Evolutionary conservation across 495 filamentous ascomycete genomes (phyloP).

Genomic region (Astrothelium subdiscretum): DNA sequence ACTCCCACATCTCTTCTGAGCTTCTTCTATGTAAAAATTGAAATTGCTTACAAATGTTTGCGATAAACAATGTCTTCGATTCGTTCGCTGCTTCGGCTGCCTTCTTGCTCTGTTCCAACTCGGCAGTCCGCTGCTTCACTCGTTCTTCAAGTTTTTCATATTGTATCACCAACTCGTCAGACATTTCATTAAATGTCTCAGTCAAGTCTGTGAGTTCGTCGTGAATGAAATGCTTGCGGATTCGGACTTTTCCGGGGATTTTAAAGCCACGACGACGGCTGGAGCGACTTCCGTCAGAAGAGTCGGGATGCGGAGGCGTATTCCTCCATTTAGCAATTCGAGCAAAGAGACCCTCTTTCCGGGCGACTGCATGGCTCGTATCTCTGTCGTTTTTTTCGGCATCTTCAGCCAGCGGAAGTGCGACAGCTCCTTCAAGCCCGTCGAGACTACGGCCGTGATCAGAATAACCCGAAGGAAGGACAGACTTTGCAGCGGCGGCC

Average conservation of each 20-base stretch:
- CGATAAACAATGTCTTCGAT: conserved; percentile 90
- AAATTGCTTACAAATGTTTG: no score
- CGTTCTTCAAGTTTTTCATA: conserved; percentile 75
- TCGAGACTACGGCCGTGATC: neutral
- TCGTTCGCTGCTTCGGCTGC: conserved; percentile 87
- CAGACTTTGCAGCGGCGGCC: conserved; percentile 64
- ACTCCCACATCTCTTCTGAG: no score
- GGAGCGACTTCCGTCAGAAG: conserved; percentile 1
- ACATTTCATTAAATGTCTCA: conserved; percentile 84
- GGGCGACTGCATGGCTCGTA: conserved; percentile 19
- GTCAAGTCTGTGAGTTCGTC: conserved; percentile 87
- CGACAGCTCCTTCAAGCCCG: neutral
- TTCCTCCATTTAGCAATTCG: conserved; percentile 23
- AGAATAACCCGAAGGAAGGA: conserved; percentile 43
- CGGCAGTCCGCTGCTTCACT: conserved; percentile 67
- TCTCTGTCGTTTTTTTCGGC: conserved; percentile 24
- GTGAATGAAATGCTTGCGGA: conserved; percentile 60
- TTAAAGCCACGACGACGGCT: conserved; percentile 51
- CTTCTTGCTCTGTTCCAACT: conserved; percentile 80
- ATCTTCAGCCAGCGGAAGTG: neutral
- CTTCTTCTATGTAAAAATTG: no score
- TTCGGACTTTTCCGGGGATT: conserved; percentile 70
- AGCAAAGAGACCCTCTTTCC: conserved; percentile 34
- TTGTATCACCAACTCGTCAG: conserved; percentile 76
- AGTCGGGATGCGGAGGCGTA: neutral